phyloP scores from a whole-genome alignment of 1,139 yeast genomes.

The Diutina sp. region DNA sequence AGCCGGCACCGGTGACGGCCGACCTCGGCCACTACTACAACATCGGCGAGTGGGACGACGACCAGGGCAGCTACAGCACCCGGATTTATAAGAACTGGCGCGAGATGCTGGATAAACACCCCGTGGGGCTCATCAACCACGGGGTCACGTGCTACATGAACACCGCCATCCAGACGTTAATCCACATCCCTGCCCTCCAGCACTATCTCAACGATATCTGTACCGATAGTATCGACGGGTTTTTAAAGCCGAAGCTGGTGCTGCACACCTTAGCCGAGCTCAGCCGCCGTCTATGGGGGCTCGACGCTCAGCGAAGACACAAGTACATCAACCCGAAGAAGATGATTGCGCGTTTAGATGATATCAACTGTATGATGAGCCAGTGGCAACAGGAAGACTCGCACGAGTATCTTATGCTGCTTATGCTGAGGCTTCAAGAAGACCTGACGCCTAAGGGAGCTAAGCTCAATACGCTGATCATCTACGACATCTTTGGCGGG shows the following conservation, averaged over 20 bases:
- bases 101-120: conserved; percentile 26
- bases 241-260: conserved; percentile 34
- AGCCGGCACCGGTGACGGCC: conserved; percentile 2
- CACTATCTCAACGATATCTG: conserved; percentile 39
- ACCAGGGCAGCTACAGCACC: conserved; percentile 40
- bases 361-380: conserved; percentile 91
- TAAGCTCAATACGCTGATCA: conserved; percentile 67
- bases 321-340: conserved; percentile 57
- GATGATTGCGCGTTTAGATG: conserved; percentile 60
- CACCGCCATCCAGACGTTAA: conserved; percentile 80
- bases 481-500: conserved; percentile 93
- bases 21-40: conserved; percentile 4
- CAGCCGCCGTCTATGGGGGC: conserved; percentile 47
- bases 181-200: conserved; percentile 85
- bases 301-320: conserved; percentile 10
- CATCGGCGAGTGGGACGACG: conserved; percentile 37
- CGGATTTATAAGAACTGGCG: conserved; percentile 56
- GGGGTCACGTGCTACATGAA: conserved; percentile 97
- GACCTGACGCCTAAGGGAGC: conserved; percentile 83
- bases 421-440: conserved; percentile 79
- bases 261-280: conserved; percentile 65
- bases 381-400: conserved; percentile 98
- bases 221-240: conserved; percentile 37
- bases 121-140: conserved; percentile 74
- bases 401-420: conserved; percentile 91